Conservation (phyloP, 2,329 filamentous ascomycete genomes). For the Capronia epimyces region DNA sequence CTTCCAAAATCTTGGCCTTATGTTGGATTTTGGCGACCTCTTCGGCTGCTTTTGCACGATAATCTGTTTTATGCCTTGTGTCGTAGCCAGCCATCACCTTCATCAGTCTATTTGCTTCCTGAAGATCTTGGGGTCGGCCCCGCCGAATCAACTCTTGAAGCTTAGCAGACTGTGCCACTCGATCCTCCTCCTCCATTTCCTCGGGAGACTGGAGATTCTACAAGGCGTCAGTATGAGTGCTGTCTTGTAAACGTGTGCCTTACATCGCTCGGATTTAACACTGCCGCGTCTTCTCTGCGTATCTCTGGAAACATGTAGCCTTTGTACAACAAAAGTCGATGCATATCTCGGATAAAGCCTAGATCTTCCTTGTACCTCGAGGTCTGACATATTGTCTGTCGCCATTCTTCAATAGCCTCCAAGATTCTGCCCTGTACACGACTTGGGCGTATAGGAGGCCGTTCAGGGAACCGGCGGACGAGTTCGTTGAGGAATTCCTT, state of each 20-base stretch:
- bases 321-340: constrained; percentile 90
- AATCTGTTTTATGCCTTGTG: constrained; percentile 91
- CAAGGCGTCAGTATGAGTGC: constrained; percentile 29
- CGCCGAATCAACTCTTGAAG: constrained; percentile 92
- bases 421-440: constrained; percentile 88
- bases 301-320: constrained; percentile 94
- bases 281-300: constrained; percentile 86
- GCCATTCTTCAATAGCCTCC: constrained; percentile 97
- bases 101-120: constrained; percentile 96
- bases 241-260: constrained; percentile 30
- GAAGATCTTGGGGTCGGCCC: constrained; percentile 84
- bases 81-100: constrained; percentile 99
- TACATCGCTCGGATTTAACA: constrained; percentile 94
- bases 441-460: constrained; percentile 77
- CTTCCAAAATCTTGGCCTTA: constrained; percentile 86
- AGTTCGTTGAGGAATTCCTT: constrained; percentile 99
- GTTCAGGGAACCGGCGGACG: constrained; percentile 89
- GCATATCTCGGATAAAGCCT: constrained; percentile 96
- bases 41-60: constrained; percentile 92
- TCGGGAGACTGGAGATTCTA: constrained; percentile 93
- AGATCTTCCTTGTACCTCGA: constrained; percentile 96
- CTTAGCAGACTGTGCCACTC: constrained; percentile 93
- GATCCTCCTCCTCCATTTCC: constrained; percentile 97
- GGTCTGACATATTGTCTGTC: constrained; percentile 95
- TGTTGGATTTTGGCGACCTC: constrained; percentile 93